phyloP scores from a whole-genome alignment of 176 grass and related monocot species.

The Dendrocalamus sinicus region DNA sequence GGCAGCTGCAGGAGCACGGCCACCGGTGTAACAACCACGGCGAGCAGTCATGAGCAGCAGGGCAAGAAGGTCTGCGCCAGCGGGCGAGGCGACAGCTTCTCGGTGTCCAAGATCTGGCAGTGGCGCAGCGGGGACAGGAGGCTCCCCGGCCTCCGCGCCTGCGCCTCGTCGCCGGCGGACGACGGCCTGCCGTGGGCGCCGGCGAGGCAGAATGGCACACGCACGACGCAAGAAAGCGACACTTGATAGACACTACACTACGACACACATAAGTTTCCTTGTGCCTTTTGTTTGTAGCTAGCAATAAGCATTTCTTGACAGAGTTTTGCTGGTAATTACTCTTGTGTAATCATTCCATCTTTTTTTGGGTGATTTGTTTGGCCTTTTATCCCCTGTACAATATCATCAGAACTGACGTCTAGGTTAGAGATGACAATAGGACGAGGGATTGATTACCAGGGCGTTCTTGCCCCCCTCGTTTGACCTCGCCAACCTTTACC shows the following conservation, averaged over 20 bases:
- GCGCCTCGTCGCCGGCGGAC: constrained; percentile 38
- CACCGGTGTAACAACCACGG: neutral
- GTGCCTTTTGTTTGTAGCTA: constrained; percentile 13
- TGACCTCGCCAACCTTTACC: too few relatives aligned
- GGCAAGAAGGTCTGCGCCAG: constrained; percentile 62
- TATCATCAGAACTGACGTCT: neutral
- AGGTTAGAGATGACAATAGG: too few relatives aligned
- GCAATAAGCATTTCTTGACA: constrained; percentile 43
- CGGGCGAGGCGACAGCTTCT: constrained; percentile 88
- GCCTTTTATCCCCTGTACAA: neutral
- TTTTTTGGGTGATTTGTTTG: constrained; percentile 14
- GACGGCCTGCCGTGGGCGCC: constrained; percentile 58
- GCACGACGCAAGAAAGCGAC: constrained; percentile 42
- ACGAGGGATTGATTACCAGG: too few relatives aligned
- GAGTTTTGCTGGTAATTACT: constrained; percentile 34
- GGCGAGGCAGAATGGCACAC: neutral
- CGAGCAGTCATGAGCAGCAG: constrained; percentile 29
- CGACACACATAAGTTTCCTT: neutral
- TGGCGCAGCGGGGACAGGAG: constrained; percentile 66
- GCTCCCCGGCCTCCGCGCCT: constrained; percentile 51
- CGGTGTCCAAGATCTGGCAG: constrained; percentile 97
- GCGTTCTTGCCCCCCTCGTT: too few relatives aligned
- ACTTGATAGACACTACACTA: neutral
- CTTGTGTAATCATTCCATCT: neutral
- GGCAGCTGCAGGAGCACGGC: constrained; percentile 11